Percentiles rank a stretch among this genome's conserved stretches.
Conservation (phyloP, 345 rosid genomes). For the Gossypium turneri region DNA sequence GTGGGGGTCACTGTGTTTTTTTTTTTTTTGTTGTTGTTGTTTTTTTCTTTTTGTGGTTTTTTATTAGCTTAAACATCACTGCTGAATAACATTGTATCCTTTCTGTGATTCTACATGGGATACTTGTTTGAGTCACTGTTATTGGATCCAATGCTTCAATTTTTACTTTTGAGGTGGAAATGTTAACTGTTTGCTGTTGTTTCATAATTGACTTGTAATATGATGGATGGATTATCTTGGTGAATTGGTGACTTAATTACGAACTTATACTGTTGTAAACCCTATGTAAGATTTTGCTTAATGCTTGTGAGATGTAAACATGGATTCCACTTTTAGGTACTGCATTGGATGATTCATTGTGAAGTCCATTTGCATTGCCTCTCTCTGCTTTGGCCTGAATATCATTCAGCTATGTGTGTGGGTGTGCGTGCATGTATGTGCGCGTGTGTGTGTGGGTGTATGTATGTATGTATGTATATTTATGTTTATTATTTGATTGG, state of each 20-base stretch:
- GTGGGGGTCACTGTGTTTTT: constrained; percentile 19
- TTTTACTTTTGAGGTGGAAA: not conserved
- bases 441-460: too few relatives aligned
- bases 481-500: constrained; percentile 19
- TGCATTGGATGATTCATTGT: not conserved
- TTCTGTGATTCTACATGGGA: not conserved
- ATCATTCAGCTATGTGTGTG: too few relatives aligned
- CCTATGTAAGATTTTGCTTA: not conserved
- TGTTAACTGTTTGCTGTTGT: constrained; percentile 5
- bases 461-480: not conserved
- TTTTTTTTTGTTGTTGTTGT: not conserved
- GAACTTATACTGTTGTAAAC: not conserved
- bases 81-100: not conserved
- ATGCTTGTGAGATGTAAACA: not conserved
- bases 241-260: not conserved
- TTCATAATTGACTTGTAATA: not conserved
- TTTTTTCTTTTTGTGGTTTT: not conserved
- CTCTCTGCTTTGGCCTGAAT: not conserved
- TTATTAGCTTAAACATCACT: not conserved
- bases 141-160: constrained; percentile 14
- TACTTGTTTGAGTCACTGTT: not conserved
- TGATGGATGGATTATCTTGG: not conserved
- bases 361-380: not conserved
- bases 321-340: constrained; percentile 2
- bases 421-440: too few relatives aligned